These are phyloP conservation scores for Penicillium occitanis DNA, from an alignment of 2,329 filamentous ascomycete genomes.

Conservation along the genomic window DNA sequence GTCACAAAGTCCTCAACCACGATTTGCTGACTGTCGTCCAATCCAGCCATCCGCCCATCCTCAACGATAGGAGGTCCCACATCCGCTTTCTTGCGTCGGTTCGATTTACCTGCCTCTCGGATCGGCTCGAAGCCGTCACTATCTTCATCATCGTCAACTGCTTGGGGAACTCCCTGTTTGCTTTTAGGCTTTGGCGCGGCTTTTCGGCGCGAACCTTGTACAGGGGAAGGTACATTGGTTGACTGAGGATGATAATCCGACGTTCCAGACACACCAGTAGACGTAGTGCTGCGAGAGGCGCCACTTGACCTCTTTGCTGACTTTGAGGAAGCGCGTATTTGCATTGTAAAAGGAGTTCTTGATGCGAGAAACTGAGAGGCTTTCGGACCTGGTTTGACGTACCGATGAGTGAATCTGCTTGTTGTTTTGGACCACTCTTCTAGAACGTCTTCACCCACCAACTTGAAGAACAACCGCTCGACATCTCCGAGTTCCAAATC, in stretches of 20 bases:
- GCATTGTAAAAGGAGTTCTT: conserved; percentile 50
- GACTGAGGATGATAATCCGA: conserved; percentile 57
- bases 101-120: conserved; percentile 36
- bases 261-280: conserved; percentile 36
- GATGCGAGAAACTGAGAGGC: conserved; percentile 49
- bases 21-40: conserved; percentile 45
- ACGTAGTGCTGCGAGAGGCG: conserved; percentile 23
- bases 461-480: conserved; percentile 76
- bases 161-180: conserved; percentile 26
- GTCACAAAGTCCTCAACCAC: conserved; percentile 51
- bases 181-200: conserved; percentile 27
- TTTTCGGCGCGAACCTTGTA: conserved; percentile 49
- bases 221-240: conserved; percentile 66
- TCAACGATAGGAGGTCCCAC: conserved; percentile 50
- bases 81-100: conserved; percentile 28
- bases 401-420: conserved; percentile 69
- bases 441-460: conserved; percentile 73
- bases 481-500: conserved; percentile 72
- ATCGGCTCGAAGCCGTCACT: conserved; percentile 48
- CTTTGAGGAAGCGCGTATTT: conserved; percentile 52
- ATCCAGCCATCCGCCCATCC: conserved; percentile 42
- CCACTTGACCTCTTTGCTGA: conserved; percentile 27
- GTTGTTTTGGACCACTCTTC: conserved; percentile 68
- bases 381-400: conserved; percentile 52
- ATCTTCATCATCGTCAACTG: conserved; percentile 38